Conservation (phyloP, 2,329 filamentous ascomycete species). For the Trichophyton simii region DNA sequence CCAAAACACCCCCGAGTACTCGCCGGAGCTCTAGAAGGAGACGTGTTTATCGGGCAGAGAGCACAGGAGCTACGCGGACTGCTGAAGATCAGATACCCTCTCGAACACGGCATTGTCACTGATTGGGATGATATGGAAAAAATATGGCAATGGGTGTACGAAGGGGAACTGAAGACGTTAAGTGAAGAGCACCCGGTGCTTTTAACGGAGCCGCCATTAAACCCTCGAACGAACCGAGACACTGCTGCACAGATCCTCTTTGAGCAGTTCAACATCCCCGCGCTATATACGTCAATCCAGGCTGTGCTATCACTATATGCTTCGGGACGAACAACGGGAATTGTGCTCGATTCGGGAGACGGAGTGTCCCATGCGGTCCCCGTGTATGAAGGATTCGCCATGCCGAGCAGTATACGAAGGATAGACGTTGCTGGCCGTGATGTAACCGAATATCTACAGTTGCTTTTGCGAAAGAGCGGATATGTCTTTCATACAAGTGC, state of each 20-base stretch:
- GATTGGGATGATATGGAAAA: constrained; percentile 99
- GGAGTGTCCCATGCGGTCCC: constrained; percentile 95
- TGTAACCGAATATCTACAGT: constrained; percentile 90
- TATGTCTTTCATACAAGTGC: constrained; percentile 95
- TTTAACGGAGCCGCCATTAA: constrained; percentile 88
- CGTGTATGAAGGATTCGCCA: constrained; percentile 94
- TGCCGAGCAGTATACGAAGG: constrained; percentile 84
- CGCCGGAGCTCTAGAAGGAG: constrained; percentile 90
- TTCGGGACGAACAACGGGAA: constrained; percentile 86
- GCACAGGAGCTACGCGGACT: constrained; percentile 83
- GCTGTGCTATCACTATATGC: constrained; percentile 93
- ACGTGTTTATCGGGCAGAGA: constrained; percentile 90
- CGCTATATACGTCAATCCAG: constrained; percentile 92
- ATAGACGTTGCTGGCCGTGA: constrained; percentile 95
- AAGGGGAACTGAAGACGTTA: constrained; percentile 86
- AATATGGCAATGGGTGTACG: constrained; percentile 98
- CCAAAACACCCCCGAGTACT: constrained; percentile 92
- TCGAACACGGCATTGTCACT: constrained; percentile 96
- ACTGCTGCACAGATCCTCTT: constrained; percentile 95
- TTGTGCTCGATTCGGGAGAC: constrained; percentile 89
- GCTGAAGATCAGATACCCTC: constrained; percentile 86
- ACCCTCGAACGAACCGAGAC: constrained; percentile 89
- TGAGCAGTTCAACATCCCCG: constrained; percentile 96
- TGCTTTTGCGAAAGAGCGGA: constrained; percentile 77
- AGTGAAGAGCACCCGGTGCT: constrained; percentile 98